Evolutionary conservation across 2,329 filamentous ascomycete genomes (phyloP).

Genomic region (Didymella keratinophila): DNA sequence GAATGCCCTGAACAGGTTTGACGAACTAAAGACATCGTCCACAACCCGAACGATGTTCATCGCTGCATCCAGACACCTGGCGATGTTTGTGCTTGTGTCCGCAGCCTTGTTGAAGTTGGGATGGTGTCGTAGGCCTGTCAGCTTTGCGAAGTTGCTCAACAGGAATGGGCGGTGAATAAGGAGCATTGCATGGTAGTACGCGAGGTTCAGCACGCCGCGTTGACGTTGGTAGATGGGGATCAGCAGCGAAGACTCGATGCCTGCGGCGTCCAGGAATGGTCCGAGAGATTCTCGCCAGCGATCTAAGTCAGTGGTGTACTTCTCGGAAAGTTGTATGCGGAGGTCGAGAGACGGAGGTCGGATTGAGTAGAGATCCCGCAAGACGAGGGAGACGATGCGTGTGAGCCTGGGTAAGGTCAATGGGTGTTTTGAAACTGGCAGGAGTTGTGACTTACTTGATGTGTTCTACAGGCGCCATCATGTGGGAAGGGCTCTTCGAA

Average conservation of each 20-base stretch:
- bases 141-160: constrained; percentile 52
- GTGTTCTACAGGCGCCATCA: constrained; percentile 58
- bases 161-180: constrained; percentile 65
- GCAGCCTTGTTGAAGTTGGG: constrained; percentile 22
- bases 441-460: constrained; percentile 40
- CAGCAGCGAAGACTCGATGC: constrained; percentile 54
- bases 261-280: constrained; percentile 51
- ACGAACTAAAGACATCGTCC: constrained; percentile 52
- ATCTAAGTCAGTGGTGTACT: constrained; percentile 54
- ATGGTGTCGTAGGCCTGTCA: constrained; percentile 43
- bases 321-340: constrained; percentile 51
- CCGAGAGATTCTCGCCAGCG: constrained; percentile 58
- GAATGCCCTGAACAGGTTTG: constrained; percentile 56
- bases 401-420: constrained; percentile 44
- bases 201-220: constrained; percentile 62
- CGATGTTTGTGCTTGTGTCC: constrained; percentile 47
- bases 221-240: constrained; percentile 63
- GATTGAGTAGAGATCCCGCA: constrained; percentile 57
- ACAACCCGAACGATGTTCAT: constrained; percentile 56
- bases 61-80: constrained; percentile 59
- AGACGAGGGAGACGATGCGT: constrained; percentile 54
- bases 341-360: constrained; percentile 42
- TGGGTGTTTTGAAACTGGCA: neutral
- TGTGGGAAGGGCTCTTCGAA: constrained; percentile 48
- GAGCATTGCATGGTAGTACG: constrained; percentile 64